Percentiles rank a stretch among this genome's conserved stretches.
phyloP scores from a whole-genome alignment of 2,329 filamentous ascomycete species.

The Beauveria medogensis region DNA sequence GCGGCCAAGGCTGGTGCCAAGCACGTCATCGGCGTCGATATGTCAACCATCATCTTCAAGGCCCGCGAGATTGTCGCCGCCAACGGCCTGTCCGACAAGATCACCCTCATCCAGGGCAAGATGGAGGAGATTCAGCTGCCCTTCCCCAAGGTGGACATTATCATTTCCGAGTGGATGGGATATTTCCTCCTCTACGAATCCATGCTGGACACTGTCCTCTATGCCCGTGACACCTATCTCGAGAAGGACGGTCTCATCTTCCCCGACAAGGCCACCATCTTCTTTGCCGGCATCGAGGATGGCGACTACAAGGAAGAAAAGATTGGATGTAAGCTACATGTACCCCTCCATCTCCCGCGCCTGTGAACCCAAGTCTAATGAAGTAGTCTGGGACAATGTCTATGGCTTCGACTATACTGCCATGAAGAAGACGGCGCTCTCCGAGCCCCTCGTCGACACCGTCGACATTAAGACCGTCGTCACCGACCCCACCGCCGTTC shows the following conservation, averaged over 20 bases:
- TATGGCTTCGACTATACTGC: conserved; percentile 97
- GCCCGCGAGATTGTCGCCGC: conserved; percentile 86
- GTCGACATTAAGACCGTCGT: conserved; percentile 96
- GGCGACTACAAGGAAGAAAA: conserved; percentile 99
- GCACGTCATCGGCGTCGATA: conserved; percentile 97
- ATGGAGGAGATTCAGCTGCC: conserved; percentile 98
- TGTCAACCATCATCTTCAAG: conserved; percentile 99
- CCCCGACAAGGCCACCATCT: conserved; percentile 97
- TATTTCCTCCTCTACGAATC: conserved; percentile 98
- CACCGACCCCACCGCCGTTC: conserved; percentile 76
- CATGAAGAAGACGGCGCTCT: conserved; percentile 86
- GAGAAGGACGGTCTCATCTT: conserved; percentile 85
- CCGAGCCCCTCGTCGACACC: conserved; percentile 93
- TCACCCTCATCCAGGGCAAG: conserved; percentile 96
- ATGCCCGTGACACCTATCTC: conserved; percentile 89
- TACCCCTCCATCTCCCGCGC: background rate
- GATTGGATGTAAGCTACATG: conserved; percentile 73
- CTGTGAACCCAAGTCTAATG: background rate
- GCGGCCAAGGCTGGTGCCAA: conserved; percentile 93
- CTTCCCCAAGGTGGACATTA: conserved; percentile 95
- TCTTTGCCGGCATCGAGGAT: conserved; percentile 93
- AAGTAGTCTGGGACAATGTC: conserved; percentile 93
- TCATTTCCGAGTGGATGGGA: conserved; percentile 99
- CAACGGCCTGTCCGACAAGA: conserved; percentile 92
- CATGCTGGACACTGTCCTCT: conserved; percentile 98